Evolutionary conservation across 169 alveolate species (phyloP), one percentile per base, ranked within the genome.

Genomic region (Cryptosporidium xiaoi): DNA sequence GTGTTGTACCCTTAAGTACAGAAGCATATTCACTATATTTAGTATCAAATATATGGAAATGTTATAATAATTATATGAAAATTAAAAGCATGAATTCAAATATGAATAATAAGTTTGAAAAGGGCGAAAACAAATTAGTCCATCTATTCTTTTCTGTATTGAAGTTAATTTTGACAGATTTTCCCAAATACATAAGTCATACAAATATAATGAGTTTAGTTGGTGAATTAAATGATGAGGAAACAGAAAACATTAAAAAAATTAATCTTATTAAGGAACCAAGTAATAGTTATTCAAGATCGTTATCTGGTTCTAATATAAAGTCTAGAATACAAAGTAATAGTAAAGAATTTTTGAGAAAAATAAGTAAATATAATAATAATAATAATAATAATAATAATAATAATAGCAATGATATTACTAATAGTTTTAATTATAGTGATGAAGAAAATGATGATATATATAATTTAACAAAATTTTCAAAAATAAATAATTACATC

Each of bases 21-120:
- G 87, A 77, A 16, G 56, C 87, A 5, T 77, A 77, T 48, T 56
- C 87, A 4, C 24, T 77, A n/a, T 77, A 77, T 60, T 62, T 56
- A 16, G 64, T 64, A 34, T 77, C 87, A 13, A 31, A 53, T 16
- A 77, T 77, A 18, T 77, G 87, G 87, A 46, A 3, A 5, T 60
- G 71, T 60, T 77, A 77, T 56, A 34, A 77, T 31, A 77, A 58
- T 24, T 60, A 29, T 46, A 51, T 77, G 13, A 44, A 51, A 34
- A n/a, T 40, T 6, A 77, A 36, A 44, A 48, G 40, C n/a, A 20
- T 46, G 8, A 62, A 36, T 12, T 44, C 69, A 18, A 33, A 29
- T 29, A 18, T 66, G n/a, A 66, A 46, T 36, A 64, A 56, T 60
- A 36, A 56, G 4, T 29, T 64, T 33, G 46, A 33, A 20, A n/a